Base-by-base conservation (phyloP, 768 basidiomycete species). In the Naganishia friedmannii region DNA sequence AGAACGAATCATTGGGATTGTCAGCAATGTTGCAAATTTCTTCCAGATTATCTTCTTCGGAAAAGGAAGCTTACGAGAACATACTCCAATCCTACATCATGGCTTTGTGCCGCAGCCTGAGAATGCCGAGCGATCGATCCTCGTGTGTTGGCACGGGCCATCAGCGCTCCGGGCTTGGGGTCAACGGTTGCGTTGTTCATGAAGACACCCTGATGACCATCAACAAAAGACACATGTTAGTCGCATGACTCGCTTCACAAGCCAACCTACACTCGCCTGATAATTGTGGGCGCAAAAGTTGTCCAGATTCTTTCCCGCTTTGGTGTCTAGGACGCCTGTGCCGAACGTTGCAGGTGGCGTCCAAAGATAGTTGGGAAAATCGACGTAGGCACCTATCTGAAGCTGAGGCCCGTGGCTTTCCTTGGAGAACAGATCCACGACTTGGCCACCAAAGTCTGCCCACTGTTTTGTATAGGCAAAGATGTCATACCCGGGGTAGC, bases 351-450 rank as follows among this genome's bases (percentile, higher is more conserved):
- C 53, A 23, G 37, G 23, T 9, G 60, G 37, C 19, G 23, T 70
- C 65, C 55, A 72, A 21, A 65, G n/a, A 26, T 32, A 70, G 54
- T 23, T 39, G 13, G 65, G 56, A 39, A 4, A 31, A 60, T 58
- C 65, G 31, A 67, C 66, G 45, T 70, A 72, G 13, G 69, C 68
- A 7, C 68, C 73, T 13, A 71, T 53, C 54, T 66, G 71, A 17
- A 73, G 51, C 21, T 69, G 65, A 2, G 73, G 67, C 39, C 42
- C 55, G 23, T 26, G 39, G 10, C n/a, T 23, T 3, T 37, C 45
- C 29, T 57, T 65, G 19, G 72, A 45, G 21, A 37, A 29, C 26
- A 72, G 53, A 23, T 65, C 28, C 19, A 37, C 15, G 6, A 70
- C 53, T 17, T 69, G 65, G 15, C 29, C 57, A 37, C 53, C 57